Evolutionary conservation across 2,329 filamentous ascomycete species (phyloP).

Genomic region (Furcasterigmium furcatum): DNA sequence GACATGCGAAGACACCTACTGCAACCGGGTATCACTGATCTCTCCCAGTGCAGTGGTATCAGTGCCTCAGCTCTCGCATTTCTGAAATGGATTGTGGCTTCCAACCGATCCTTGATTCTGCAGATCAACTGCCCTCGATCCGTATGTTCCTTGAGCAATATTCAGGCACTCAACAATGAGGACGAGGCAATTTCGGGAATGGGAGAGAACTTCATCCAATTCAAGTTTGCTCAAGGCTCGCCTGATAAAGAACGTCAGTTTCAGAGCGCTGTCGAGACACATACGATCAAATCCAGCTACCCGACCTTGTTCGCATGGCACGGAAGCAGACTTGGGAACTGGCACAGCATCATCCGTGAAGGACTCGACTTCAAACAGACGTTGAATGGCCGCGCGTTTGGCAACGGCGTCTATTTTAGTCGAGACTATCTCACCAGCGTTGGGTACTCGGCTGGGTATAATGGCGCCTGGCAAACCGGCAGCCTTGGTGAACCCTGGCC

Average conservation of each 20-base stretch:
- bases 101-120: conserved; percentile 82
- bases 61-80: conserved; percentile 64
- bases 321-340: conserved; percentile 72
- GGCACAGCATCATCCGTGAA: conserved; percentile 85
- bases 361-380: conserved; percentile 68
- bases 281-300: conserved; percentile 20
- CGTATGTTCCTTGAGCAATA: conserved; percentile 1
- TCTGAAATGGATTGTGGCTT: conserved; percentile 84
- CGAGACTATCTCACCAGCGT: conserved; percentile 52
- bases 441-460: conserved; percentile 47
- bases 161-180: background rate
- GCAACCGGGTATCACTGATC: conserved; percentile 27
- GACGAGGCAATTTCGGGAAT: conserved; percentile 7
- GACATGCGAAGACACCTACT: conserved; percentile 51
- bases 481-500: conserved; percentile 49
- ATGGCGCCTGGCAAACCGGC: no score
- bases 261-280: conserved; percentile 52
- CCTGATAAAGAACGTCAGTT: conserved; percentile 84
- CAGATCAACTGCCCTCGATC: conserved; percentile 54
- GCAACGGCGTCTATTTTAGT: conserved; percentile 82
- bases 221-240: conserved; percentile 82
- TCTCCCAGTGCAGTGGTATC: conserved; percentile 51
- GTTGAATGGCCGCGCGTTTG: conserved; percentile 67
- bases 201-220: conserved; percentile 62
- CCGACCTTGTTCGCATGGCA: conserved; percentile 87